Percentiles rank a stretch among this genome's conserved stretches.
Conservation (phyloP, 352 stramenopile genomes). For the Lagenidium giganteum region DNA sequence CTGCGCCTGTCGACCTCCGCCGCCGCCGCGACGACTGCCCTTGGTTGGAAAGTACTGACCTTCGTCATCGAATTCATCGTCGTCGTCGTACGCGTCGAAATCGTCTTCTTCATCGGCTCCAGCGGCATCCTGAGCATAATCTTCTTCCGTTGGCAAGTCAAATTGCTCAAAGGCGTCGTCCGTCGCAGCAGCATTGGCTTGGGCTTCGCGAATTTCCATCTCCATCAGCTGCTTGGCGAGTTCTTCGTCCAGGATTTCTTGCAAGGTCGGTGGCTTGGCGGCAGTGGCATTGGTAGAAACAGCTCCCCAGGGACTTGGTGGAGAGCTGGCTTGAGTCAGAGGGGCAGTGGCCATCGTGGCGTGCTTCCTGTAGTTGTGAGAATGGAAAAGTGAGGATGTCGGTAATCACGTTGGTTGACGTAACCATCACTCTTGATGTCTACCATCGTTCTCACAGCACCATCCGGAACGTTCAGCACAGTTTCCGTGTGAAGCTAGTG, state of each 20-base stretch:
- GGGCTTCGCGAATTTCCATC: conserved; percentile 15
- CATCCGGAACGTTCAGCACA: conserved; percentile 9
- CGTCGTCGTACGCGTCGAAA: background rate
- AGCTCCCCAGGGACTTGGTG: background rate
- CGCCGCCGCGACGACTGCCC: conserved; percentile 1
- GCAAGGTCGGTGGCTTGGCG: conserved; percentile 21
- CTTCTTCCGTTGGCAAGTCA: too few relatives aligned
- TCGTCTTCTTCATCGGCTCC: conserved; percentile 7
- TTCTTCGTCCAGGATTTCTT: conserved; percentile 70
- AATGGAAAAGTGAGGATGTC: background rate
- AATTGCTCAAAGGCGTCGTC: too few relatives aligned
- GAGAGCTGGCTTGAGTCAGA: background rate
- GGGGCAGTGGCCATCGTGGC: conserved; percentile 7
- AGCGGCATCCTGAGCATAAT: background rate
- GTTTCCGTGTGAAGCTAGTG: too few relatives aligned
- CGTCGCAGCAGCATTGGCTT: background rate
- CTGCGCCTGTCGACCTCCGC: background rate
- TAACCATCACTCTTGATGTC: conserved; percentile 8
- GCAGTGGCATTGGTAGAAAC: background rate
- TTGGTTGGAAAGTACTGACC: conserved; percentile 10
- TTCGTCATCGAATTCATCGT: conserved; percentile 12
- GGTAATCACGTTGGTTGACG: background rate
- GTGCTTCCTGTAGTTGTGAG: too few relatives aligned
- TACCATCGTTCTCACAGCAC: too few relatives aligned
- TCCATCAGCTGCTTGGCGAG: conserved; percentile 37